Conservation (phyloP, 208 protist species). For the Crithidia fasciculata region DNA sequence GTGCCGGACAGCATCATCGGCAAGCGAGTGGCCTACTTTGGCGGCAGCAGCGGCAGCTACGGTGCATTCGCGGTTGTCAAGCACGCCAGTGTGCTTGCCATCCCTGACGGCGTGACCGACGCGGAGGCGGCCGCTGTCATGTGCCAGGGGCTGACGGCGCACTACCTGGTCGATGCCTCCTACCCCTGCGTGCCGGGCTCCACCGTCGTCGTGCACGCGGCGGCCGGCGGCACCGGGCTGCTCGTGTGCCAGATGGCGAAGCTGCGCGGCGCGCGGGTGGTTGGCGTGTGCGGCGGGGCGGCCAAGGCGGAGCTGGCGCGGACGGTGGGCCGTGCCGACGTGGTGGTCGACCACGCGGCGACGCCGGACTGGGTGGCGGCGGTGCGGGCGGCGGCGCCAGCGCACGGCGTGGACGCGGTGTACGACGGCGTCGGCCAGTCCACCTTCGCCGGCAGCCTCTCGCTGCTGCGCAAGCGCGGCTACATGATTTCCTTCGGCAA, state of each 20-base stretch:
- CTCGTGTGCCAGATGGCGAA: constrained; percentile 93
- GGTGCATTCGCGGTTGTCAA: constrained; percentile 60
- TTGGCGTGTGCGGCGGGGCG: constrained; percentile 79
- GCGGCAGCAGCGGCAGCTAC: constrained; percentile 60
- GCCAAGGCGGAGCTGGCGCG: constrained; percentile 72
- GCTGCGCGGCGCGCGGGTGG: constrained; percentile 86
- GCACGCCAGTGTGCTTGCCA: not conserved
- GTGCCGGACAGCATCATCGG: constrained; percentile 42
- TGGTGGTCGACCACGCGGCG: constrained; percentile 77
- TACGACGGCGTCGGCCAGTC: constrained; percentile 90
- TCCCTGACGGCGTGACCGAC: constrained; percentile 67
- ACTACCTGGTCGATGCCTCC: constrained; percentile 83
- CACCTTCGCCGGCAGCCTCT: constrained; percentile 79
- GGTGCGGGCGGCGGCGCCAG: constrained; percentile 59
- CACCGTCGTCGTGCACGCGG: constrained; percentile 86
- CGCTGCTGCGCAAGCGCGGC: constrained; percentile 74
- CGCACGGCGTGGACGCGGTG: constrained; percentile 68
- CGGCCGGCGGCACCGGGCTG: constrained; percentile 85
- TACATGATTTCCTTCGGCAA: constrained; percentile 92
- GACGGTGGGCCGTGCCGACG: constrained; percentile 54
- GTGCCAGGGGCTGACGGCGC: constrained; percentile 87
- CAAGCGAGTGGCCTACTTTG: constrained; percentile 78
- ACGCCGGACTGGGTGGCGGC: constrained; percentile 54
- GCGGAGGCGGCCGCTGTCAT: constrained; percentile 61
- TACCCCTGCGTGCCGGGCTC: constrained; percentile 50